Evolutionary conservation across 805 yeast genomes (phyloP).

Genomic region (Pichia scutulata): DNA sequence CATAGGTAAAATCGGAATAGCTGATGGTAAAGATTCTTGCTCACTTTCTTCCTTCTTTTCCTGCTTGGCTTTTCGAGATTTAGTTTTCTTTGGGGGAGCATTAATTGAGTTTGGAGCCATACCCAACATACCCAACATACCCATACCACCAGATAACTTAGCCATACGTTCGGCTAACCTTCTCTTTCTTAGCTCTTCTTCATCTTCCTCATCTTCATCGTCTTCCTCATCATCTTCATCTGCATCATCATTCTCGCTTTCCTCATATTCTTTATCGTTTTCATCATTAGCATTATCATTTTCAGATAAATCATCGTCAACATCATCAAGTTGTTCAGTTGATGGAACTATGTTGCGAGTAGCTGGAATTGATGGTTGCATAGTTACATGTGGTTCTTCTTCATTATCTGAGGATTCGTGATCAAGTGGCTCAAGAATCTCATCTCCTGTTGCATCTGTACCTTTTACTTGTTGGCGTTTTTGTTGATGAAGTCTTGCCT

Average conservation of each 20-base stretch:
- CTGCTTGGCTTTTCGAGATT: conserved; percentile 18
- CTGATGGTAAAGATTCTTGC: conserved; percentile 23
- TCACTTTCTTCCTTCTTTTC: conserved; percentile 13
- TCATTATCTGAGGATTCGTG: not conserved
- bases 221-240: conserved; percentile 44
- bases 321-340: conserved; percentile 15
- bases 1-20: conserved; percentile 50
- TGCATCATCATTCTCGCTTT: conserved; percentile 35
- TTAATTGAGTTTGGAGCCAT: conserved; percentile 30
- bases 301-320: conserved; percentile 18
- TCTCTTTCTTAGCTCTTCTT: conserved; percentile 66
- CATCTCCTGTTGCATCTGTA: not conserved
- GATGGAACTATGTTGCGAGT: not conserved
- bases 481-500: conserved; percentile 10
- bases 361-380: not conserved
- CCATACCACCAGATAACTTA: conserved; percentile 81
- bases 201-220: conserved; percentile 57
- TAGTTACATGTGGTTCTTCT: not conserved
- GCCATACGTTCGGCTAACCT: conserved; percentile 92
- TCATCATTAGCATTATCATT: conserved; percentile 10
- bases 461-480: not conserved
- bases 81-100: conserved; percentile 19
- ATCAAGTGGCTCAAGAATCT: not conserved
- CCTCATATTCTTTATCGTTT: conserved; percentile 28
- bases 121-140: conserved; percentile 70